Base-by-base conservation (phyloP, 208 protist species). In the Trypanosoma congolense region DNA sequence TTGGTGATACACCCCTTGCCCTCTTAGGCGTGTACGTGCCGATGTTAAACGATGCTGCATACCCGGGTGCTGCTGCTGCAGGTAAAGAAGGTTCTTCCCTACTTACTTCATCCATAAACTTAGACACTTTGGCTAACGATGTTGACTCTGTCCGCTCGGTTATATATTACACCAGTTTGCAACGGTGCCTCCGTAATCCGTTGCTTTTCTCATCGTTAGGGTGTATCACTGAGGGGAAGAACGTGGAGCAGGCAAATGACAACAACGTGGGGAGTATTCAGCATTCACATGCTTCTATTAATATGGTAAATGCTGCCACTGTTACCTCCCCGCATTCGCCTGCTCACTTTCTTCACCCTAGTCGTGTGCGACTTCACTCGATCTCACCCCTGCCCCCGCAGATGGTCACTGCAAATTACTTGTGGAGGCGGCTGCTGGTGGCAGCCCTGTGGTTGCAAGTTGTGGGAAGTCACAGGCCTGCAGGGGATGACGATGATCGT, bases 391-490 rank as follows among this genome's bases (percentile, higher is more conserved):
- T 63, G 2, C 72, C 79, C 19, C 44, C 64, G 16, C 70, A 73
- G 43, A 45, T 85, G 18, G 60, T 83, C 16, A 91, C 77, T 25
- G 54, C 67, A 21, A 44, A 64, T 30, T 64, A 72, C 36, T 41
- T 91, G 46, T 87, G 74, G 74, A 75, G 56, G 22, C 76, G 83
- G 1, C 56, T 91, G 58, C 59, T 91, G 22, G 62, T 87, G 19
- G 77, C 74, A 40, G 71, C 68, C 36, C 45, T 77, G 42, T 91
- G 83, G 83, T 57, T 87, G 16, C 47, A 50, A 4, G 61, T 70
- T 30, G 75, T 38, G 38, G 41, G 21, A 14, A 12, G 29, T 29
- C 18, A 16, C 41, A n/a, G n/a, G n/a, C 2, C 38, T 35, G 42
- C 16, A 25, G 1, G 28, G 43, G 3, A 47, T 65, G 40, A 55